Base-by-base conservation (phyloP, 1,284 basidiomycete genomes). In the Taiwanofungus camphoratus region DNA sequence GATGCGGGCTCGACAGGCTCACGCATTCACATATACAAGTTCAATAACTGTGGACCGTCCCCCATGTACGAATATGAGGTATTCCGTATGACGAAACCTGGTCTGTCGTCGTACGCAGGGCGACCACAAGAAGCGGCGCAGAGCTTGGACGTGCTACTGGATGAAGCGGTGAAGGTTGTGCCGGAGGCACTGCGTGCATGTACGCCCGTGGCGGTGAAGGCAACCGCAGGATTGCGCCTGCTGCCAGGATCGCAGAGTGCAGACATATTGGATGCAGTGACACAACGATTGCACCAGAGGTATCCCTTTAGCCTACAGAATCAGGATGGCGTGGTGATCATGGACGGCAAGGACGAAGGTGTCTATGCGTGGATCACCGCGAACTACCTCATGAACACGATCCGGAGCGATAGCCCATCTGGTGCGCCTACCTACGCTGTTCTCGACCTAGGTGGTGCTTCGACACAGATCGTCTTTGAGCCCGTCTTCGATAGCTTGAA, bases 291-390 rank as follows among this genome's bases (percentile, higher is more conserved):
- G 49, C 68, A 74, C 56, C 60, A 62, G 9, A 68, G 70, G 47
- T 98, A 87, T 59, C 85, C 86, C 11, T 98, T 98, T 68, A 67
- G 69, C 29, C 58, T 96, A 15, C 70, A 76, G 6, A 63, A 76
- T 24, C 70, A 75, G 49, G 77, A 78, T 34, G 76, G 74, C 3
- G 87, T 95, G 19, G 79, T 77, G 41, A 84, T 96, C 53, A 97
- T 98, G 95, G 93, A 98, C 55, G 95, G 95, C 15, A 87, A 83
- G 56, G 93, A 98, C 60, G 95, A 99, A 66, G 92, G 91, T 35
- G 92, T 98, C 20, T 98, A 91, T 62, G 93, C 94, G 15, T 99
- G 95, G 95, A 93, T 98, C 58, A 97, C 94, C 9, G 91, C 91
- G 51, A 99, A 99, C 67, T 98, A 97, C 66, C 73, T 95, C 26